Conservation (phyloP, 495 filamentous ascomycete species). For the Cryomyces minteri region DNA sequence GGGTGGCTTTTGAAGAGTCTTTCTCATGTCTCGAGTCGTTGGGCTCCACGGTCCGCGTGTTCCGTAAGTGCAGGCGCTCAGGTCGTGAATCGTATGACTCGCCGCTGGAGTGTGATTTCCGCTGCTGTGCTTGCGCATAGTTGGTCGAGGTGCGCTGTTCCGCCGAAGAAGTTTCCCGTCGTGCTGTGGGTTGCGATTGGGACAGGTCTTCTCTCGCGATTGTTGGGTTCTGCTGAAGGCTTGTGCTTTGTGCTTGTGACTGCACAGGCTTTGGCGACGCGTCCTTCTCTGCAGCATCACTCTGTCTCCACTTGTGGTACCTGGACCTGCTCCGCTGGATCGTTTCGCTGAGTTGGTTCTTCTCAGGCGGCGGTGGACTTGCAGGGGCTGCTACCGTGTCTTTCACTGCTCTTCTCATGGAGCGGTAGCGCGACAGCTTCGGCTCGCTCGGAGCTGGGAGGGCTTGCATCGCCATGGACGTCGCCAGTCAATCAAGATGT, state of each 20-base stretch:
- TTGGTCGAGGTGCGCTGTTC: background rate
- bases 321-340: constrained; percentile 17
- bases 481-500: too few species aligned
- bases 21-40: too few species aligned
- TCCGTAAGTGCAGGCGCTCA: too few species aligned
- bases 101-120: background rate
- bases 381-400: background rate
- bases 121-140: background rate
- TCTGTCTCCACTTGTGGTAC: constrained; percentile 13
- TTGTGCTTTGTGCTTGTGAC: background rate
- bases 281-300: background rate
- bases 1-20: too few species aligned
- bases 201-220: background rate
- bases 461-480: too few species aligned
- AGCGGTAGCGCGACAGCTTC: constrained; percentile 19
- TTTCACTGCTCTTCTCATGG: constrained; percentile 10
- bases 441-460: background rate
- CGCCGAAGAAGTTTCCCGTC: background rate
- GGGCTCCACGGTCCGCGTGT: too few species aligned
- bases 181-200: background rate
- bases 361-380: background rate
- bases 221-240: constrained; percentile 1
- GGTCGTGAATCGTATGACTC: too few species aligned
- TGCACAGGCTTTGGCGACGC: background rate
- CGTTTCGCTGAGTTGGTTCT: constrained; percentile 3